Conservation (phyloP, 768 basidiomycete genomes). For the Sarcomyxa edulis region DNA sequence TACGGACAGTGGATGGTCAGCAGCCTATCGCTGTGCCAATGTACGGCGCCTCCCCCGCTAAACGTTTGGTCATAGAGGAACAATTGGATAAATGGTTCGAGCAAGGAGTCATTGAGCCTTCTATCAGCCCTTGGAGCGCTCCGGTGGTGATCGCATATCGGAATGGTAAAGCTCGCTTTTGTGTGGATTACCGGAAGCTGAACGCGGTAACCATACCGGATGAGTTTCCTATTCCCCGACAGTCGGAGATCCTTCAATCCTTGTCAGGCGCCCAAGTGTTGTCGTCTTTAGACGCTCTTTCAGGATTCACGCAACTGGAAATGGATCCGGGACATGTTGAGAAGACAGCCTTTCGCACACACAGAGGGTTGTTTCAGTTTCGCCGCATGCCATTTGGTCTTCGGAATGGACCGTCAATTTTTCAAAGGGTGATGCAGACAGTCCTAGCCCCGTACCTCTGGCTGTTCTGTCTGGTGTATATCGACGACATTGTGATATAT, state of each 20-base stretch:
- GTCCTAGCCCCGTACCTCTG: slow-evolving; percentile 29
- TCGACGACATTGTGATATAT: slow-evolving; percentile 36
- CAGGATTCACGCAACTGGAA: too few species aligned
- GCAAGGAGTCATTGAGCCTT: slow-evolving; percentile 32
- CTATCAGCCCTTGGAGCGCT: slow-evolving; percentile 32
- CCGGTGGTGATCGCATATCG: too few species aligned
- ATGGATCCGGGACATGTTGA: too few species aligned
- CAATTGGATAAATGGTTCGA: slow-evolving; percentile 26
- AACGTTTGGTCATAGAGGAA: slow-evolving; percentile 21
- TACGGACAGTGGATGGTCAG: too few species aligned
- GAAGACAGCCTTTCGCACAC: too few species aligned
- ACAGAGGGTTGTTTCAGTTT: too few species aligned
- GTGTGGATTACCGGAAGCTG: too few species aligned
- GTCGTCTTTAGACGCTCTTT: too few species aligned
- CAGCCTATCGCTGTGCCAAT: too few species aligned
- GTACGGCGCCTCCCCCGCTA: slow-evolving; percentile 20
- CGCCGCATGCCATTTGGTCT: too few species aligned
- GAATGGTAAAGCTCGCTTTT: too few species aligned
- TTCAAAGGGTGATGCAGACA: slow-evolving; percentile 34
- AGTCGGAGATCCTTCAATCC: slow-evolving; percentile 22
- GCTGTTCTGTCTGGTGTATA: slow-evolving; percentile 34
- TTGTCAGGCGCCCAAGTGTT: slow-evolving; percentile 22
- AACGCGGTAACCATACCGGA: slow-evolving; percentile 5
- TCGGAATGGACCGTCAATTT: too few species aligned
- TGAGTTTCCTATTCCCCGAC: slow-evolving; percentile 19